Evolutionary conservation across 345 rosid species (phyloP), one percentile per base, ranked within the genome.

Genomic region (Passiflora organensis): DNA sequence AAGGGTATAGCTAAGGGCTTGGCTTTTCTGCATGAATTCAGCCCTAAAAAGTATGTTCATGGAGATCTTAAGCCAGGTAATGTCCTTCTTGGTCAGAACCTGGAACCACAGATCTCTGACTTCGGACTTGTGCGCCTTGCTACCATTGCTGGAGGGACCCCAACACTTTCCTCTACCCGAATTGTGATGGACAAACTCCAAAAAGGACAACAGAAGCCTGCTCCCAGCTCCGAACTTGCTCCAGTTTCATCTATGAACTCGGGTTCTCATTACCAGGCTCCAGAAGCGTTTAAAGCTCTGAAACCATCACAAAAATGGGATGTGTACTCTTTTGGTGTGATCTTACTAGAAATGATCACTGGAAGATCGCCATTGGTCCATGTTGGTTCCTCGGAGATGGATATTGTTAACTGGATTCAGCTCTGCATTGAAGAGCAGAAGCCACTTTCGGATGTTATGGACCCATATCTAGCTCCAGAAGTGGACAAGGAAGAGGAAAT

Each of bases 231-330:
- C 0, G 97, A 93, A 45, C 67, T 79, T 67, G 70, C 80, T 0
- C 56, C 80, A 5, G 44, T 78, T 55, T 77, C 84, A 11, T 72
- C 86, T 21, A 42, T 62, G 13, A 80, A 76, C 65, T 58, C 75
- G 71, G 84, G 80, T 24, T 79, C 89, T 8, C 72, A 74, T 53
- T 93, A 93, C 68, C 95, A 83, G 68, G 97, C 97, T 43, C 97
- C 97, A 0, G 96, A 93, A 75, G 84, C 89, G 28, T 68, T 80
- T 51, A 93, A 86, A 75, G 76, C 74, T 48, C 76, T 89, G 52
- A 93, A 89, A 71, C 96, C 96, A 13, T 93, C 99, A 4, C 97
- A 93, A 64, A 93, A 86, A 71, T 93, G 99, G 99, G 99, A 93
- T 70, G 81, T 89, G 4, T 93, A 89, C 80, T 89, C 97, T 6